Base-by-base conservation (phyloP, 1,284 basidiomycete species). In the Pseudozyma thailandica region DNA sequence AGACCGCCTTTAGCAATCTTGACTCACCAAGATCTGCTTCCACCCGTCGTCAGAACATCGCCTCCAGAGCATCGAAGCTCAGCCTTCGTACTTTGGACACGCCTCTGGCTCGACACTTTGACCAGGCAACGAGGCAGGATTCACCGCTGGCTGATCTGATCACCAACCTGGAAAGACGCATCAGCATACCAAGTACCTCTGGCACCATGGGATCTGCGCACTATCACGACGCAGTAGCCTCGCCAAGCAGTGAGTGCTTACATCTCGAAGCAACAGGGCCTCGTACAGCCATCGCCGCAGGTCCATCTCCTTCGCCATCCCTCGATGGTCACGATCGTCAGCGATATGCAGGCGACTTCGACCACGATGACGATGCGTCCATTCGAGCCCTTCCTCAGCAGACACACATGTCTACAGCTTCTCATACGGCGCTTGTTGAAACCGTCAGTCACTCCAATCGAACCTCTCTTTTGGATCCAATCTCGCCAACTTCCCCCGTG, bases 131-230 rank as follows among this genome's bases (percentile, higher is more conserved):
- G 0, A 39, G 68, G 27, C 53, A 58, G 30, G 58, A 65, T 18
- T 72, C 69, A 21, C 69, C 69, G 20, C 51, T 72, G n/a, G 54
- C 58, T 12, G 69, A 72, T 26, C 62, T 72, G 25, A 72, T 72
- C 49, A 72, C 50, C 47, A 72, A 54, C 37, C 51, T 72, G 13
- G 69, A 66, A 35, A 50, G 62, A 6, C 62, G 62, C 15, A 44
- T 65, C 30, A 65, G 62, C 53, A 26, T 55, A 20, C 57, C 45
- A 7, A 61, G 68, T 54, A 55, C 38, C 1, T 37, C 57, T 6
- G 58, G 62, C 51, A 48, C 61, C 15, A 47, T 47, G 21, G 39
- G 53, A 21, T 61, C 68, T n/a, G 38, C 61, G 26, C 49, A 45
- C 2, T 66, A 58, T 21, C 58, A 58, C 23, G 54, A 66, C 25